Conservation (phyloP, 1,284 basidiomycete genomes). For the Flammula alnicola region DNA sequence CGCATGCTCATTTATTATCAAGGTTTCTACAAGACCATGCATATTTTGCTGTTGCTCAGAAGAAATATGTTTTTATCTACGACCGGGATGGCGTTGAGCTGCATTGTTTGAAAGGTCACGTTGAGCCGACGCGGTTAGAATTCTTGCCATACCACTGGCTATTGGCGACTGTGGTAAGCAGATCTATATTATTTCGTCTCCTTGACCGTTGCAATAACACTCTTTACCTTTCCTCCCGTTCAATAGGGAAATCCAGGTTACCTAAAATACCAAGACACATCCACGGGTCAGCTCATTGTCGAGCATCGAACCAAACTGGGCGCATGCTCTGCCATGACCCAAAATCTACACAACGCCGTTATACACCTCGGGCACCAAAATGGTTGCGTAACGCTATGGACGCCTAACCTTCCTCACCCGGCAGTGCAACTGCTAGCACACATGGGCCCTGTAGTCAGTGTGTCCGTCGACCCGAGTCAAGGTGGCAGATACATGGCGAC, state of each 20-base stretch:
- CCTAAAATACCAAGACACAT: conserved; percentile 97
- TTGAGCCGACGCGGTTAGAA: conserved; percentile 91
- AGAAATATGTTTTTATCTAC: conserved; percentile 96
- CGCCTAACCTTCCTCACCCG: conserved; percentile 90
- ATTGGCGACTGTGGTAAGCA: conserved; percentile 79
- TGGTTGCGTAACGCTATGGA: conserved; percentile 93
- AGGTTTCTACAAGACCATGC: conserved; percentile 94
- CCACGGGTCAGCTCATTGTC: conserved; percentile 87
- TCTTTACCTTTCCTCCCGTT: conserved; percentile 4
- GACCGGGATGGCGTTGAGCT: conserved; percentile 94
- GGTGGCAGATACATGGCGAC: conserved; percentile 93
- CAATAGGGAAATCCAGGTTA: conserved; percentile 84
- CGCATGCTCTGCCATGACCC: conserved; percentile 84
- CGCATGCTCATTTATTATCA: neutral
- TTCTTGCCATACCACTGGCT: conserved; percentile 98
- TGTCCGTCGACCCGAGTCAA: conserved; percentile 83
- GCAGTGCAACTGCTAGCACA: conserved; percentile 94
- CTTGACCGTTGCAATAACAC: neutral
- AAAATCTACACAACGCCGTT: conserved; percentile 92
- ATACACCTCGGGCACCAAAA: conserved; percentile 94
- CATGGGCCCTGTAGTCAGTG: conserved; percentile 82
- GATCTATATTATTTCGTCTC: neutral
- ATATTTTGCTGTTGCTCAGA: conserved; percentile 95
- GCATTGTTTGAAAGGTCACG: conserved; percentile 82
- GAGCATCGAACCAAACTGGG: conserved; percentile 94